Conservation (phyloP, 1,284 basidiomycete species). For the Athelia psychrophila region DNA sequence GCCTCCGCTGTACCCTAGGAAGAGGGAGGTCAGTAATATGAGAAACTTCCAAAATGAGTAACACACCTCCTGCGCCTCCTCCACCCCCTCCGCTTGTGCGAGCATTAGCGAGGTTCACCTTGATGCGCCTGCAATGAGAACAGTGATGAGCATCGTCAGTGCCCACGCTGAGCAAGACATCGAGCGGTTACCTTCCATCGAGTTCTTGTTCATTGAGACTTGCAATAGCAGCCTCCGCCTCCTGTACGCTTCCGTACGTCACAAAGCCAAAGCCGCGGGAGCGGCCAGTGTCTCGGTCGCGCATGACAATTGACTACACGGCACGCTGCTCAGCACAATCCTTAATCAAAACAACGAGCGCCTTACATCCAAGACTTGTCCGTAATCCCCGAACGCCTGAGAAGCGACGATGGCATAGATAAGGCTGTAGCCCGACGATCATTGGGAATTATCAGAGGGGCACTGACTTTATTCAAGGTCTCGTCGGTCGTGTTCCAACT, state of each 20-base stretch:
- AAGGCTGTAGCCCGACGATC: constrained; percentile 28
- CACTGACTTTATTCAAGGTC: constrained; percentile 79
- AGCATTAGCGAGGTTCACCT: constrained; percentile 94
- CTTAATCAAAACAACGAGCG: constrained; percentile 6
- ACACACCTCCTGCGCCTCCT: constrained; percentile 23
- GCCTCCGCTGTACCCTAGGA: constrained; percentile 29
- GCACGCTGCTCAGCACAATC: constrained; percentile 7
- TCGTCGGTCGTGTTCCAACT: constrained; percentile 96
- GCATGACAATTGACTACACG: constrained; percentile 90
- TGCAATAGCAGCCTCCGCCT: constrained; percentile 81
- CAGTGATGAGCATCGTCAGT: background rate
- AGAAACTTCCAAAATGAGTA: background rate
- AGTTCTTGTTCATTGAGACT: constrained; percentile 90
- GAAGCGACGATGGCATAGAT: constrained; percentile 18
- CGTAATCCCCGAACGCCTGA: constrained; percentile 72
- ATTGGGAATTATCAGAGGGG: constrained; percentile 12
- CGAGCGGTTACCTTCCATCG: constrained; percentile 63
- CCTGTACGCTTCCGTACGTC: constrained; percentile 59
- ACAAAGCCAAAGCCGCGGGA: constrained; percentile 98
- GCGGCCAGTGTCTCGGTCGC: constrained; percentile 94
- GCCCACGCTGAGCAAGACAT: background rate
- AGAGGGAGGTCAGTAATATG: constrained; percentile 5
- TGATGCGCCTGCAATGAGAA: constrained; percentile 50
- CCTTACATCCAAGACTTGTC: constrained; percentile 72
- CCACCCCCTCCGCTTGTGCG: constrained; percentile 53